Conservation (phyloP, 805 yeast genomes). For the Metschnikowia cerradonensis region DNA sequence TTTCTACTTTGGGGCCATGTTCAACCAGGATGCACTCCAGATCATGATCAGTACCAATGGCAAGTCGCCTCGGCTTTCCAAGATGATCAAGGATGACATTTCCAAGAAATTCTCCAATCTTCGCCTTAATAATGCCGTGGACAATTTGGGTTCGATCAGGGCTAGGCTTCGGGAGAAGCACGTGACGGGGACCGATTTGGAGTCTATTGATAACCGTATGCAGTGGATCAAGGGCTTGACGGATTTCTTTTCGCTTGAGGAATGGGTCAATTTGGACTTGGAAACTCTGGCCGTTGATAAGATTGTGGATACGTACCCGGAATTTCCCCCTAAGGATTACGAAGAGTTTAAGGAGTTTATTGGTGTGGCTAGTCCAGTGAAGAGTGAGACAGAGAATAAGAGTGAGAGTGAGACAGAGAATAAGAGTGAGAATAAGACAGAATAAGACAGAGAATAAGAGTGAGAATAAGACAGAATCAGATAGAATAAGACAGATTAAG, state of each 20-base stretch:
- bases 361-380: neutral
- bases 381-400: too few relatives aligned
- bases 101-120: conserved; percentile 42
- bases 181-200: conserved; percentile 43
- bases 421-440: too few relatives aligned
- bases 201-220: conserved; percentile 59
- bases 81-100: conserved; percentile 48
- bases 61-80: conserved; percentile 71
- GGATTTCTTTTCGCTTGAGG: conserved; percentile 52
- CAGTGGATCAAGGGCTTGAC: conserved; percentile 64
- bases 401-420: neutral
- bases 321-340: conserved; percentile 39
- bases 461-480: too few relatives aligned
- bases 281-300: conserved; percentile 24
- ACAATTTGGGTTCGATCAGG: conserved; percentile 56
- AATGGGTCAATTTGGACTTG: conserved; percentile 51
- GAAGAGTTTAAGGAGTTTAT: conserved; percentile 13
- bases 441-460: too few relatives aligned
- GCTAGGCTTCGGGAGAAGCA: conserved; percentile 43
- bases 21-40: conserved; percentile 67
- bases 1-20: conserved; percentile 79
- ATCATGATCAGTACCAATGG: conserved; percentile 84
- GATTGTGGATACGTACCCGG: conserved; percentile 48
- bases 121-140: conserved; percentile 57
- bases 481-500: too few relatives aligned